Conservation (phyloP, 2,329 filamentous ascomycete genomes). For the Exophiala calicioides region DNA sequence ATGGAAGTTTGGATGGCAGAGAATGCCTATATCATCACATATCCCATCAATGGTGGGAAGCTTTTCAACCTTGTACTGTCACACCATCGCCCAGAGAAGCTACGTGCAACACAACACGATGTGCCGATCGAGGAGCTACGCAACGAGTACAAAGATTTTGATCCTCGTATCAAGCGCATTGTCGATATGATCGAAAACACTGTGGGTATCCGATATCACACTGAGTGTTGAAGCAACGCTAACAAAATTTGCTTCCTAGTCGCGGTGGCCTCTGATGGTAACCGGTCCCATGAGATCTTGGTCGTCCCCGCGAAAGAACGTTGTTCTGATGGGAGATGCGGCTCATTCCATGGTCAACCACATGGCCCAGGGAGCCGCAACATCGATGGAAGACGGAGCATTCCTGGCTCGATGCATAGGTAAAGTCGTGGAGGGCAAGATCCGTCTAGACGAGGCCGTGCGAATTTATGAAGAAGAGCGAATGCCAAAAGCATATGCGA, state of each 20-base stretch:
- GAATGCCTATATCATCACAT: constrained; percentile 47
- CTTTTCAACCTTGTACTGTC: constrained; percentile 51
- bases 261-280: constrained; percentile 47
- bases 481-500: constrained; percentile 45
- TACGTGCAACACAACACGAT: constrained; percentile 40
- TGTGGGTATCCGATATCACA: too few relatives aligned
- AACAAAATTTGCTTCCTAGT: too few relatives aligned
- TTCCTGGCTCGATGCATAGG: constrained; percentile 42
- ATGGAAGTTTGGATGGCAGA: constrained; percentile 50
- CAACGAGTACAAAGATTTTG: constrained; percentile 46
- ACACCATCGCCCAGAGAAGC: constrained; percentile 42
- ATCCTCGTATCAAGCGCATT: constrained; percentile 45
- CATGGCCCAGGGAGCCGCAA: constrained; percentile 47
- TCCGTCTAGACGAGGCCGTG: constrained; percentile 40
- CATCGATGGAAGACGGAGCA: constrained; percentile 46
- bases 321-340: constrained; percentile 43
- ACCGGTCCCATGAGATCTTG: constrained; percentile 44
- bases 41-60: constrained; percentile 46
- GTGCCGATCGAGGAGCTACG: constrained; percentile 43
- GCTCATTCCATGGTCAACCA: constrained; percentile 46
- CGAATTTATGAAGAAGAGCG: constrained; percentile 42
- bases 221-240: too few relatives aligned
- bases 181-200: constrained; percentile 42
- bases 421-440: constrained; percentile 36
- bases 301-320: constrained; percentile 43